These are phyloP conservation scores for Coniella lustricola DNA, from an alignment of 2,329 filamentous ascomycete genomes.

Conservation along the genomic window DNA sequence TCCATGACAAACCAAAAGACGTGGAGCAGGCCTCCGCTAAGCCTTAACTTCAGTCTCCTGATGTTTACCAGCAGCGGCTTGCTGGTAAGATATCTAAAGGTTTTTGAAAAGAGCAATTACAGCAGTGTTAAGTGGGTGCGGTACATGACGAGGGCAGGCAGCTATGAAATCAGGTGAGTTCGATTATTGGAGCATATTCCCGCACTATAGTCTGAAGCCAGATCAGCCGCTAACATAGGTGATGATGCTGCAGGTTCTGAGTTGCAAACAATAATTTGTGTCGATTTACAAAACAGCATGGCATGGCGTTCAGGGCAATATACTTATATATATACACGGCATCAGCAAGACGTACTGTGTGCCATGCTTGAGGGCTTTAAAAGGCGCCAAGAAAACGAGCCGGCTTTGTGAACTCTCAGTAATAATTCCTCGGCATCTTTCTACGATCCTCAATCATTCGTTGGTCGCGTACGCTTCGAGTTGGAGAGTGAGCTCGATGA, in stretches of 20 bases:
- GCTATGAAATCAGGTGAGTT: constrained; percentile 84
- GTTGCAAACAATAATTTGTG: background rate
- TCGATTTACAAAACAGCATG: background rate
- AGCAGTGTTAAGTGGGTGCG: constrained; percentile 98
- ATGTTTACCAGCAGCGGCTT: constrained; percentile 98
- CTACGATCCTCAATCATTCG: no score
- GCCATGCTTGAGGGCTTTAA: no score
- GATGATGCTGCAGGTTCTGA: background rate
- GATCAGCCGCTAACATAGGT: background rate
- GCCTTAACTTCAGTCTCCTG: constrained; percentile 82
- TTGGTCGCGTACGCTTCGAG: no score
- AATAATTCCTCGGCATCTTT: no score
- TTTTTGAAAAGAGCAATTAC: constrained; percentile 99
- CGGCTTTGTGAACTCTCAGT: no score
- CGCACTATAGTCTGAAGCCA: no score
- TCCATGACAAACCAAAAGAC: constrained; percentile 98
- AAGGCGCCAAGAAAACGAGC: no score
- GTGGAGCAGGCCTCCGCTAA: constrained; percentile 90
- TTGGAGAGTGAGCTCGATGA: no score
- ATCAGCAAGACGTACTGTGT: no score
- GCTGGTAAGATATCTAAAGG: constrained; percentile 89
- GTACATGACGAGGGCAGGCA: constrained; percentile 97
- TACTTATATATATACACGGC: background rate
- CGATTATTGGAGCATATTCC: no score
- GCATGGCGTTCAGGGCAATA: background rate